These are phyloP conservation scores for Brachypodium distachyon DNA, from an alignment of 202 grass and related monocot species.

Conservation along the genomic window DNA sequence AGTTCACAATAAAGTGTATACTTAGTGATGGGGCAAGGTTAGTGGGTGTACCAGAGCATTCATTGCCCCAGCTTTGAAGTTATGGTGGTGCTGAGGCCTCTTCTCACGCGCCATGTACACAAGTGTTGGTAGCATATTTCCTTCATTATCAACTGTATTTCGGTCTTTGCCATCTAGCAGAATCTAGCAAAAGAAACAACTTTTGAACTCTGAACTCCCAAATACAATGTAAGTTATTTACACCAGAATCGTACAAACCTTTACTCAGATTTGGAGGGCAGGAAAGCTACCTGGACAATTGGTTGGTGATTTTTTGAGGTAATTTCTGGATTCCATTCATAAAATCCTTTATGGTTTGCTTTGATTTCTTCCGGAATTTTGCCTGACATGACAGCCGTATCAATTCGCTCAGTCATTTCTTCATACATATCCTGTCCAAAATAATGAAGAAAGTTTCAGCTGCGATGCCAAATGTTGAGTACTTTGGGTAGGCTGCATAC, in stretches of 20 bases:
- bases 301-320: slow-evolving; percentile 49
- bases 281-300: slow-evolving; percentile 48
- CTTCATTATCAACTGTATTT: slow-evolving; percentile 31
- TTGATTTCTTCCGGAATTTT: slow-evolving; percentile 41
- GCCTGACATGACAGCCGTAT: slow-evolving; percentile 18
- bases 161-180: slow-evolving; percentile 32
- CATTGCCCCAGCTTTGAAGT: slow-evolving; percentile 81
- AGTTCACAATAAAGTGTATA: neutral
- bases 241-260: neutral
- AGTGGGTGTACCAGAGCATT: slow-evolving; percentile 42
- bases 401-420: slow-evolving; percentile 41
- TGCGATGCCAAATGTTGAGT: neutral
- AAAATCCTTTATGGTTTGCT: slow-evolving; percentile 41
- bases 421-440: slow-evolving; percentile 37
- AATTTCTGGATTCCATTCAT: slow-evolving; percentile 35
- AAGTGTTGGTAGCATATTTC: slow-evolving; percentile 40
- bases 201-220: neutral
- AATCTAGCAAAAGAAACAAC: slow-evolving; percentile 34
- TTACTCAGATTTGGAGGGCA: neutral
- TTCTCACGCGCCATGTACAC: slow-evolving; percentile 76
- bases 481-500: neutral
- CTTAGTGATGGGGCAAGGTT: neutral
- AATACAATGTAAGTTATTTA: neutral
- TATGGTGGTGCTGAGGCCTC: slow-evolving; percentile 53
- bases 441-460: neutral